phyloP scores from a whole-genome alignment of 495 filamentous ascomycete species.

The Barbatosphaeria neglecta region DNA sequence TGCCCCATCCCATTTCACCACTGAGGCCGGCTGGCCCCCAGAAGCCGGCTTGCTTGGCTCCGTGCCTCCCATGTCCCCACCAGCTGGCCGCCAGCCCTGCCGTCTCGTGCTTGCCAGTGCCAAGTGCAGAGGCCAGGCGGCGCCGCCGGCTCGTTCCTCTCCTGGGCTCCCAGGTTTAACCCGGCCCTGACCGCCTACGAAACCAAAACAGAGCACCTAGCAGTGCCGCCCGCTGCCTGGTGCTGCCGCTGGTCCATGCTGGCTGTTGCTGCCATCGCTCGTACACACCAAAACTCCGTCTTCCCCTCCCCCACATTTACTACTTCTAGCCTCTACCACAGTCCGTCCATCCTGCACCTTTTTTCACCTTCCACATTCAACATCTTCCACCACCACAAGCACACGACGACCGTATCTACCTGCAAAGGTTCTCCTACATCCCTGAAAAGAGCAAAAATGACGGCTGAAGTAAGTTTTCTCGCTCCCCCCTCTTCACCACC shows the following conservation, averaged over 20 bases:
- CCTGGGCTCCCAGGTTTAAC: no score
- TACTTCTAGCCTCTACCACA: slow-evolving; percentile 3
- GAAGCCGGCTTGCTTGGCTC: neutral
- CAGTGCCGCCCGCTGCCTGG: no score
- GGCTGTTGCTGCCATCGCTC: neutral
- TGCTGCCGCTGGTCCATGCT: no score
- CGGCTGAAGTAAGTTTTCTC: slow-evolving; percentile 50
- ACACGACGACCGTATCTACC: no score
- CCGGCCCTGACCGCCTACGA: neutral
- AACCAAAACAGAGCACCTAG: neutral
- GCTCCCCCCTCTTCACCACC: slow-evolving; percentile 13
- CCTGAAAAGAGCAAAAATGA: slow-evolving; percentile 34
- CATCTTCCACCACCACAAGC: slow-evolving; percentile 7
- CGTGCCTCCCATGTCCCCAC: neutral
- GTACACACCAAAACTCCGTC: slow-evolving; percentile 17
- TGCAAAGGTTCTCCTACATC: slow-evolving; percentile 14
- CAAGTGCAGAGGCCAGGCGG: neutral
- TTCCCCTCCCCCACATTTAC: slow-evolving; percentile 3
- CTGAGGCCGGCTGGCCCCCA: no score
- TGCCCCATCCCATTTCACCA: no score
- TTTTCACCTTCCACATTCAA: slow-evolving; percentile 6
- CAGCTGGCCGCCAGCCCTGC: neutral
- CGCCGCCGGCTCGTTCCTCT: neutral
- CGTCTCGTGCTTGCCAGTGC: neutral
- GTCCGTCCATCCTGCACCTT: neutral